A percentile compares a stretch with the other conserved stretches of the same genome.
Conservation (phyloP, 805 yeast species). For the Hanseniaspora meyeri region DNA sequence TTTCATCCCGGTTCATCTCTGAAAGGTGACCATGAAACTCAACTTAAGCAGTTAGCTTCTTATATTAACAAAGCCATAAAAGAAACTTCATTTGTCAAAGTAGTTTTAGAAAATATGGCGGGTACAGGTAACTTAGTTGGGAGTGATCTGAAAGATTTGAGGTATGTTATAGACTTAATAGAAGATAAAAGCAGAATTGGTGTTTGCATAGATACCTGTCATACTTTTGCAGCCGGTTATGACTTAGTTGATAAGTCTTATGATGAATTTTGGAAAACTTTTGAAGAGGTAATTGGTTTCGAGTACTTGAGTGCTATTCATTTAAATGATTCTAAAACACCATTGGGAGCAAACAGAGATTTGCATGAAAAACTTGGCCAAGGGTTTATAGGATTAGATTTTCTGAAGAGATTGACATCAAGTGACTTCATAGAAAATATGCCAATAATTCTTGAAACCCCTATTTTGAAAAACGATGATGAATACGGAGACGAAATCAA, state of each 20-base stretch:
- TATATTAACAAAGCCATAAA: slow-evolving; percentile 68
- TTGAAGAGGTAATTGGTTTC: slow-evolving; percentile 63
- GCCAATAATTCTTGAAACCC: slow-evolving; percentile 83
- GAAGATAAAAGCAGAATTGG: slow-evolving; percentile 80
- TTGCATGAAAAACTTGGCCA: slow-evolving; percentile 80
- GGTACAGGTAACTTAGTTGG: slow-evolving; percentile 92
- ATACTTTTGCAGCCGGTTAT: slow-evolving; percentile 91
- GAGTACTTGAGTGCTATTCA: slow-evolving; percentile 71
- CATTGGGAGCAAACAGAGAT: slow-evolving; percentile 79
- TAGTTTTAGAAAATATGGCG: slow-evolving; percentile 94
- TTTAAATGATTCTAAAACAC: slow-evolving; percentile 90
- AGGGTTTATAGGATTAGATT: slow-evolving; percentile 81
- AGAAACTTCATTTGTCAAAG: slow-evolving; percentile 66
- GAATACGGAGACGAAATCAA: slow-evolving; percentile 74
- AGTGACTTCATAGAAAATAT: slow-evolving; percentile 45
- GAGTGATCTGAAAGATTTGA: slow-evolving; percentile 61
- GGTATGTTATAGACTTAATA: slow-evolving; percentile 61
- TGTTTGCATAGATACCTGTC: slow-evolving; percentile 93
- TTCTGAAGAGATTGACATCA: slow-evolving; percentile 68
- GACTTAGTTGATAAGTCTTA: slow-evolving; percentile 60
- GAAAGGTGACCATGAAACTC: slow-evolving; percentile 53
- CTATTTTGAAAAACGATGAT: slow-evolving; percentile 49
- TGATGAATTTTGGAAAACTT: slow-evolving; percentile 58
- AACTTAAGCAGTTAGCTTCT: slow-evolving; percentile 57
- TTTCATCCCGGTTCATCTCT: slow-evolving; percentile 88